phyloP scores from a whole-genome alignment of 305 asterid genomes.

The Nicotiana rustica region DNA sequence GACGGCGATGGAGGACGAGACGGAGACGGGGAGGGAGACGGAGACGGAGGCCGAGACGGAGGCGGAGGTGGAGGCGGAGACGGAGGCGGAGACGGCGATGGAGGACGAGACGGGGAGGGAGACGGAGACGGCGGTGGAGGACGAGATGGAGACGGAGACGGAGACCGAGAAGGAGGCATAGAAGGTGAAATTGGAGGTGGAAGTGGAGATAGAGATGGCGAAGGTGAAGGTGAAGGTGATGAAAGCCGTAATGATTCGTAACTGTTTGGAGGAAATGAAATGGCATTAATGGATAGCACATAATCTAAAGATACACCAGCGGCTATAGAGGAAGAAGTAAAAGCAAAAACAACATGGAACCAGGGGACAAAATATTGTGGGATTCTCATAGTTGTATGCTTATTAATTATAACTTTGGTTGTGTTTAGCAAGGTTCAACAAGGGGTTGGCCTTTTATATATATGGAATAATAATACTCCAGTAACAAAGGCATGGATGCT shows the following conservation, averaged over 20 bases:
- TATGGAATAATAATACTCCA: too few relatives aligned
- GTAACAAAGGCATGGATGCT: background rate
- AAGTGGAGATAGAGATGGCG: background rate
- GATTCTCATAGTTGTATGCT: background rate
- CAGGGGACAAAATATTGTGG: background rate
- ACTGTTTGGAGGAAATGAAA: too few relatives aligned
- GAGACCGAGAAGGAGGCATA: background rate
- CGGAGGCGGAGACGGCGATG: background rate
- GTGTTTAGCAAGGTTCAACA: background rate
- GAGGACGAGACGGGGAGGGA: background rate
- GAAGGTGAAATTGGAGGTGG: background rate
- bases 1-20: background rate
- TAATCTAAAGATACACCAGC: background rate
- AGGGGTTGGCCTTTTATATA: background rate
- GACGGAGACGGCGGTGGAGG: background rate
- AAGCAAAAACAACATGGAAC: background rate
- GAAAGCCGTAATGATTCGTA: background rate
- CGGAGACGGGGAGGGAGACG: background rate
- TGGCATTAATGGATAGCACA: background rate
- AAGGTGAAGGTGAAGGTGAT: background rate
- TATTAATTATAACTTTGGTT: background rate
- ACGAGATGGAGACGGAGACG: background rate
- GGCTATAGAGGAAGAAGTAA: background rate
- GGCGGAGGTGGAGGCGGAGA: background rate
- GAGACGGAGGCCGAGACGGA: background rate